These are phyloP conservation scores for Eimeria maxima DNA, from an alignment of 169 alveolate species.

Conservation along the genomic window DNA sequence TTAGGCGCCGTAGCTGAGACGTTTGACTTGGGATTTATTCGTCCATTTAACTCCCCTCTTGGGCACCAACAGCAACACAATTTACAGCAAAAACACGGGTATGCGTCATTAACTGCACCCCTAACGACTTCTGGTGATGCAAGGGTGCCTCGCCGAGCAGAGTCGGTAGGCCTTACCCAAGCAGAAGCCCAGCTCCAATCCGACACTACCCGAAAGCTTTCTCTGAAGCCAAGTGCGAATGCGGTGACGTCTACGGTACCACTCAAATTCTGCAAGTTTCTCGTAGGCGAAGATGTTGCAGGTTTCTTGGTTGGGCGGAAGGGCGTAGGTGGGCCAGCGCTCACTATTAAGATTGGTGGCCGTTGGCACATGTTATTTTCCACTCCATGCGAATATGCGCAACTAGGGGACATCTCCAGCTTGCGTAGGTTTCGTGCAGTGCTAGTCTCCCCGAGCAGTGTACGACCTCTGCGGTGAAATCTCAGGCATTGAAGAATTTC, in stretches of 20 bases:
- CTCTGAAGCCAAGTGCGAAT: neutral
- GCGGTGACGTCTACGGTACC: neutral
- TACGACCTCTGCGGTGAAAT: neutral
- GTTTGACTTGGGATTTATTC: constrained; percentile 36
- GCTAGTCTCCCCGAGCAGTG: neutral
- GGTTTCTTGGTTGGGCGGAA: constrained; percentile 80
- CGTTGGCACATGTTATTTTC: neutral
- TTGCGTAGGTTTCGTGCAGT: constrained; percentile 4
- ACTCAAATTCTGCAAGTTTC: constrained; percentile 77
- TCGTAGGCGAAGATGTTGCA: constrained; percentile 83
- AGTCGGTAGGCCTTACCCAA: neutral
- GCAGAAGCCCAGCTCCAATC: neutral
- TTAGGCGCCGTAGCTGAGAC: neutral
- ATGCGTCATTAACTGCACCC: neutral
- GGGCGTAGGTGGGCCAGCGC: constrained; percentile 71
- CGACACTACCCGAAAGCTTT: neutral
- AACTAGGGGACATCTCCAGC: neutral
- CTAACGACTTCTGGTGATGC: neutral
- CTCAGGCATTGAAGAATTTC: constrained; percentile 81
- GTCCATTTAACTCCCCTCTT: neutral
- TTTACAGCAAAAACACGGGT: neutral
- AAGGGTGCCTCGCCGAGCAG: constrained; percentile 33
- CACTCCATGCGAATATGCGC: neutral
- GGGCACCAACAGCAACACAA: neutral
- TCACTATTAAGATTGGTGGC: neutral